These are phyloP conservation scores for Krasilnikovozyma curviuscula DNA, from an alignment of 768 basidiomycete genomes.

Conservation along the genomic window DNA sequence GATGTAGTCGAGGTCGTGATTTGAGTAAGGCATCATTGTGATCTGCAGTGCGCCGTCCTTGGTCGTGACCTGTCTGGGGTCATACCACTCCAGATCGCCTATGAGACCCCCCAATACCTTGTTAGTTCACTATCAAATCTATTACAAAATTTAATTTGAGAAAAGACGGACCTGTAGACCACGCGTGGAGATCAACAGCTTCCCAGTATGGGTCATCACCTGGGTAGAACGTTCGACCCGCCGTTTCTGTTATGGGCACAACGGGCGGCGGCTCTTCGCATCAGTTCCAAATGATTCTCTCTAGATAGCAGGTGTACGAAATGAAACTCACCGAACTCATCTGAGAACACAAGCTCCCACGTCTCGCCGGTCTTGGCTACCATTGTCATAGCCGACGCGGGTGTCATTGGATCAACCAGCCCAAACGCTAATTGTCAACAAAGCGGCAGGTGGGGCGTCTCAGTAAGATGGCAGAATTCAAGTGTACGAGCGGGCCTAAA, in stretches of 20 bases:
- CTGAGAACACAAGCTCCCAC: slow-evolving; percentile 10
- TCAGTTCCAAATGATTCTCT: slow-evolving; percentile 1
- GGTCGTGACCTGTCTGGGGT: slow-evolving; percentile 27
- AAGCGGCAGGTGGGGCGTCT: neutral
- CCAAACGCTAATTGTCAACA: no score
- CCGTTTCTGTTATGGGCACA: no score
- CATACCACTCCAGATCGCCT: slow-evolving; percentile 24
- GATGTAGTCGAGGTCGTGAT: slow-evolving; percentile 16
- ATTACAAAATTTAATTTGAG: neutral
- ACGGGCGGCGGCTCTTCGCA: no score
- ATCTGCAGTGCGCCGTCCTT: slow-evolving; percentile 24
- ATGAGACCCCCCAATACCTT: neutral
- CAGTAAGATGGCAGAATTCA: neutral
- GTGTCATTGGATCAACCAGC: slow-evolving; percentile 5
- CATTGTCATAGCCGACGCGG: neutral
- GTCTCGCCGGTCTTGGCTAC: slow-evolving; percentile 4
- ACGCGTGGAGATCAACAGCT: slow-evolving; percentile 7
- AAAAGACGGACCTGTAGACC: neutral
- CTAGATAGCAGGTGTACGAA: neutral
- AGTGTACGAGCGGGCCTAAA: neutral
- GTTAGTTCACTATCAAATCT: neutral
- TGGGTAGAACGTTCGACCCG: slow-evolving; percentile 9
- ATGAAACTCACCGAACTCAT: neutral
- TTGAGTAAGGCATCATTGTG: slow-evolving; percentile 11
- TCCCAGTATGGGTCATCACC: slow-evolving; percentile 12